Evolutionary conservation across 805 yeast genomes (phyloP), one percentile per base, ranked within the genome.

Genomic region (Barnettozyma sp.): DNA sequence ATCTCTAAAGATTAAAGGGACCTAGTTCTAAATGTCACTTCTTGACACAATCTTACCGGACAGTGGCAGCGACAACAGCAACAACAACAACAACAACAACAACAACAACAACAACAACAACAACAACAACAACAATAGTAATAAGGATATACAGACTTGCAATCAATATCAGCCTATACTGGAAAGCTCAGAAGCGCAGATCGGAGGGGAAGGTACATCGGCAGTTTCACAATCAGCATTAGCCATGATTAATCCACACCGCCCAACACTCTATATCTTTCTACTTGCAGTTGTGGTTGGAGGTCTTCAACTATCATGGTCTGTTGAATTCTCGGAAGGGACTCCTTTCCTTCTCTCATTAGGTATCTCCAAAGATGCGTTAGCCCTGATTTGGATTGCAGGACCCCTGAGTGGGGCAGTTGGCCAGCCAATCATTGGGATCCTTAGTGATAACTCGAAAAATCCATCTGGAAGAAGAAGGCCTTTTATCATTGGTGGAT

Each of bases 381-480:
- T 77, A 45, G 75, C 80, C 6, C 56, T 77, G 30, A 68, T 77
- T 4, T 77, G 83, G 84, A 65, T 77, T 16, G 81, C 82, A 1
- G 82, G 83, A 2, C 83, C 84, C 1, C 46, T 76, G 12, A 70
- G 78, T 11, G 83, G 83, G 1, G 65, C 78, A 1, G 43, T 77
- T 16, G 80, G 80, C 1, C 83, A 77, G 52, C 84, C 84, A 0
- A 59, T 76, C 4, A 70, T 76, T 26, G 84, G 84, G 0, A 60
- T 73, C 7, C 47, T 72, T 30, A 71, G 78, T 39, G 84, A 78
- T 50, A 65, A 66, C 38, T 67, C 71, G 24, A 56, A 61, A 38
- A 49, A 59, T 30, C 50, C 46, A 22, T 53, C 56, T 36, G 83
- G 83, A 4, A 60, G 80, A 43, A 52, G 83, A 43, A 56, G 74